Evolutionary conservation across 2,329 filamentous ascomycete genomes (phyloP), one percentile per base, ranked within the genome.

Genomic region (Thyridium curvatum): DNA sequence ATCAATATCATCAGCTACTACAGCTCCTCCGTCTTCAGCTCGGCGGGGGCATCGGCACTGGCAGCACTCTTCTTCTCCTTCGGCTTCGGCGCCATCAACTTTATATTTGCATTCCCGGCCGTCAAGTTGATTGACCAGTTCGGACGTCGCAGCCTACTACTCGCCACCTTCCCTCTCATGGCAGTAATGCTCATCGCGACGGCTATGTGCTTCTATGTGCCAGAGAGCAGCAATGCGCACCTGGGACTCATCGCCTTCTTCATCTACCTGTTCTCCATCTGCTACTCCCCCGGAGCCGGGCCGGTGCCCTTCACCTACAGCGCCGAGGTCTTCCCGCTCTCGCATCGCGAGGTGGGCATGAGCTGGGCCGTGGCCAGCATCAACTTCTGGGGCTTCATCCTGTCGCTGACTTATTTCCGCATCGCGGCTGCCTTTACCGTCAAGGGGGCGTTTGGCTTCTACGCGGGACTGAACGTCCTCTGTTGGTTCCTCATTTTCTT

Each of bases 61-160:
- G 55, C 58, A 5, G 77, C 80, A 1, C 65, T 84, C 3, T 59
- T 69, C 6, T 77, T 76, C 1, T 82, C 77, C 0, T 69, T 83
- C 43, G 79, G 79, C 1, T 82, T 77, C 36, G 80, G 80, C 3
- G 61, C 80, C 36, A 71, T 83, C 51, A 83, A 84, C 52, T 83
- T 74, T 18, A 53, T 83, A 29, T 82, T 82, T 44, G 77, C 79
- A 1, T 62, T 81, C 12, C 77, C 77, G 0, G 78, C 77, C 4
- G 61, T 83, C 34, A 80, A 76, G 53, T 82, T 78, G 6, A 84
- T 84, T 45, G 81, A 86, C 51, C 82, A 73, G 0, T 84, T 80
- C 42, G 82, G 81, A 7, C 72, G 82, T 4, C 69, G 81, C 15
- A 79, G 79, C 45, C 62, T 84, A 8, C 66, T 84, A 1, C 63